These are phyloP conservation scores for Bimuria novae-zelandiae DNA, from an alignment of 2,329 filamentous ascomycete genomes.

Conservation along the genomic window DNA sequence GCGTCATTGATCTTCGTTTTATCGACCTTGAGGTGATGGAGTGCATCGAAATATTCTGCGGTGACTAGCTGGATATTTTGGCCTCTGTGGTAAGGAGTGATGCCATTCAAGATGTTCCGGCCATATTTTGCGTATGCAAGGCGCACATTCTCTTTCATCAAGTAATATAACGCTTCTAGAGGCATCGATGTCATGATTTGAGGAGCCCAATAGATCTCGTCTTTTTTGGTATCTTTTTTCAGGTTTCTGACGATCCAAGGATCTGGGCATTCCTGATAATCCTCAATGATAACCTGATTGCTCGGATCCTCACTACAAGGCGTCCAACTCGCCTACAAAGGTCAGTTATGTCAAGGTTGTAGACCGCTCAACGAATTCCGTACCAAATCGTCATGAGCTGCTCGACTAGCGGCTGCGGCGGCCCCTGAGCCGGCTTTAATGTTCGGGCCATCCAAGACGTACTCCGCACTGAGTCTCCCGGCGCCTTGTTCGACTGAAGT, in stretches of 20 bases:
- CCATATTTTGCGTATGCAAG: background rate
- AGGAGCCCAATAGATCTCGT: slow-evolving; percentile 1
- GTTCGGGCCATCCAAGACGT: slow-evolving; percentile 26
- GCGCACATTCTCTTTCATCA: slow-evolving; percentile 17
- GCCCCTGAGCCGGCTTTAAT: slow-evolving; percentile 22
- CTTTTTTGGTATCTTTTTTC: slow-evolving; percentile 1
- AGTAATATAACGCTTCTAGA: slow-evolving; percentile 21
- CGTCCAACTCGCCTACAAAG: slow-evolving; percentile 17
- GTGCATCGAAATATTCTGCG: slow-evolving; percentile 13
- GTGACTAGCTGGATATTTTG: slow-evolving; percentile 14
- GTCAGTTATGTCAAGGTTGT: slow-evolving; percentile 3
- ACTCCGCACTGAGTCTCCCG: slow-evolving; percentile 27
- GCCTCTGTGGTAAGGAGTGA: background rate
- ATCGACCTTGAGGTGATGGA: slow-evolving; percentile 8
- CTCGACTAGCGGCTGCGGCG: slow-evolving; percentile 1
- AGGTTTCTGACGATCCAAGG: slow-evolving; percentile 7
- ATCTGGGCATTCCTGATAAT: slow-evolving; percentile 2
- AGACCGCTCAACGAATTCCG: slow-evolving; percentile 10
- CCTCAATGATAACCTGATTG: slow-evolving; percentile 9
- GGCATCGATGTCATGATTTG: slow-evolving; percentile 25
- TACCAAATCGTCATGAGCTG: slow-evolving; percentile 5
- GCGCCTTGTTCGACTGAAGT: slow-evolving; percentile 12
- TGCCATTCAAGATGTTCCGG: slow-evolving; percentile 7
- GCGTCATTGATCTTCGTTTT: slow-evolving; percentile 17
- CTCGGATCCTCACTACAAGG: slow-evolving; percentile 9